Evolutionary conservation across 2,329 filamentous ascomycete genomes (phyloP).

Genomic region (Pseudohalonectria lignicola): DNA sequence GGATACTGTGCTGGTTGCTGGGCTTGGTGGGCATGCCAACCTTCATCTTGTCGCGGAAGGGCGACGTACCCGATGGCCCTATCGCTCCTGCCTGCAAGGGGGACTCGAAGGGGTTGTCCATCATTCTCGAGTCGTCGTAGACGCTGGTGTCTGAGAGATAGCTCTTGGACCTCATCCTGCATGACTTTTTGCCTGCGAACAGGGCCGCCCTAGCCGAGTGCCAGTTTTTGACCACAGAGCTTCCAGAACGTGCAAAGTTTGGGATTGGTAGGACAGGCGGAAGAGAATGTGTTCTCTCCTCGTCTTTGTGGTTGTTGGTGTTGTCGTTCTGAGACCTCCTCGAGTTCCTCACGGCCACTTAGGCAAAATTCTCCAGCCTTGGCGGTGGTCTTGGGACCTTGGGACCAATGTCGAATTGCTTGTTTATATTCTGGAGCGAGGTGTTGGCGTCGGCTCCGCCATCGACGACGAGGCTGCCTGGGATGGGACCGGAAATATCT

Average conservation of each 20-base stretch:
- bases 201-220: background rate
- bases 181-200: background rate
- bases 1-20: conserved; percentile 9
- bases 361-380: no score
- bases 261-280: no score
- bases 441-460: conserved; percentile 8
- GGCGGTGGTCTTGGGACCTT: no score
- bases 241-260: no score
- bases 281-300: no score
- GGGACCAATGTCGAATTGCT: conserved; percentile 8
- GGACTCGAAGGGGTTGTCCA: conserved; percentile 7
- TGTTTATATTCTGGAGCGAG: conserved; percentile 8
- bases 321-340: no score
- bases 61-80: conserved; percentile 9
- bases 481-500: conserved; percentile 19
- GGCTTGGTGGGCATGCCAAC: conserved; percentile 14
- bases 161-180: conserved; percentile 7
- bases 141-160: conserved; percentile 13
- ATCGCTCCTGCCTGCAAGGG: conserved; percentile 9
- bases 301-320: no score
- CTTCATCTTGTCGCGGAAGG: conserved; percentile 17
- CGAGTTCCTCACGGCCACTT: no score
- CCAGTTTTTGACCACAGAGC: no score
- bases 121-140: conserved; percentile 9
- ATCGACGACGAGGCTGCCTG: conserved; percentile 16